Evolutionary conservation across 2,329 filamentous ascomycete species (phyloP).

Genomic region (Hyphodiscus sp.): DNA sequence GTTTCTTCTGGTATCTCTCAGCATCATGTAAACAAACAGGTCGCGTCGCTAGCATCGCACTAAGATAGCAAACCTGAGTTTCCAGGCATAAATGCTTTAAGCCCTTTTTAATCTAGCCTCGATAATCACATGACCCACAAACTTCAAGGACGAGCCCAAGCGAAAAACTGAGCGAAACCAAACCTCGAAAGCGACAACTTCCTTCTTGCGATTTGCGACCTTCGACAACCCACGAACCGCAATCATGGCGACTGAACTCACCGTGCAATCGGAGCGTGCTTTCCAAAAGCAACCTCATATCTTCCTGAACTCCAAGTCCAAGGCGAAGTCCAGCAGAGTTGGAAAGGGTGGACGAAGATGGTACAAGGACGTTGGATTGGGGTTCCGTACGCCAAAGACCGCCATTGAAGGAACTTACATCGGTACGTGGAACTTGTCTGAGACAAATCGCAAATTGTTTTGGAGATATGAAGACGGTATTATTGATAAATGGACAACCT

Average conservation of each 20-base stretch:
- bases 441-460: neutral
- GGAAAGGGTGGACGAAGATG: constrained; percentile 90
- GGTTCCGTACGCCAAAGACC: constrained; percentile 96
- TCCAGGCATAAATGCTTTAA: neutral
- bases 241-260: constrained; percentile 92
- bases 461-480: neutral
- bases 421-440: constrained; percentile 58
- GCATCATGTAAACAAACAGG: constrained; percentile 20
- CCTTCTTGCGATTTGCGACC: constrained; percentile 24
- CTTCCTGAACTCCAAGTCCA: constrained; percentile 96
- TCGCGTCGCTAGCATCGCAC: neutral
- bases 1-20: constrained; percentile 14
- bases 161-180: constrained; percentile 11
- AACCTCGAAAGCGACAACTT: constrained; percentile 14
- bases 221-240: constrained; percentile 25
- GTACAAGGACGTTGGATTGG: constrained; percentile 99
- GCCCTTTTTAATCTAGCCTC: neutral
- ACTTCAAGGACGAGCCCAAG: constrained; percentile 12
- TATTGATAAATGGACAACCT: neutral
- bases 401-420: constrained; percentile 99
- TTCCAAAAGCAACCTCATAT: constrained; percentile 99
- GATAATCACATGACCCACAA: constrained; percentile 17
- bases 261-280: constrained; percentile 99
- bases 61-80: neutral
- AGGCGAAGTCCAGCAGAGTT: constrained; percentile 74